Conservation (phyloP, 441 rosid species). For the Corymbia calophylla region DNA sequence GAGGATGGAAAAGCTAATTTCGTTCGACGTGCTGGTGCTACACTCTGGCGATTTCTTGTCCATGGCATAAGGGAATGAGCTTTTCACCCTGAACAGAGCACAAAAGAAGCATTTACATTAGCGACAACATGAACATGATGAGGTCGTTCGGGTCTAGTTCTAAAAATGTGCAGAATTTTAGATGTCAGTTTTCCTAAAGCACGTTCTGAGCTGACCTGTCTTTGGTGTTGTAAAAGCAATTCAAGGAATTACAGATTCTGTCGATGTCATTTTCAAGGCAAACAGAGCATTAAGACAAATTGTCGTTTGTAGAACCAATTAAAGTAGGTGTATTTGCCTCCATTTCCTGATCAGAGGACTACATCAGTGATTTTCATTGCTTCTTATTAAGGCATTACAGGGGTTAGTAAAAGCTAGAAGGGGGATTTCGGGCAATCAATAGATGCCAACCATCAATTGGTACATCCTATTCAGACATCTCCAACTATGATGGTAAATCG, state of each 20-base stretch:
- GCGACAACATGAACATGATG: neutral
- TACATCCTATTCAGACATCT: neutral
- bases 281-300: neutral
- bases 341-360: neutral
- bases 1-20: conserved; percentile 28
- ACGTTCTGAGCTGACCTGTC: neutral
- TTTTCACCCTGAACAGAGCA: conserved; percentile 29
- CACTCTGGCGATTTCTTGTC: conserved; percentile 29
- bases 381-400: neutral
- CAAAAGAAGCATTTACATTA: neutral
- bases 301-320: neutral
- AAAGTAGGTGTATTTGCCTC: neutral
- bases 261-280: neutral
- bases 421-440: neutral
- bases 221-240: neutral
- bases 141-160: neutral
- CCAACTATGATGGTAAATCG: neutral
- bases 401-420: neutral
- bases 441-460: neutral
- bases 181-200: neutral
- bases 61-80: conserved; percentile 30
- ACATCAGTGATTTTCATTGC: neutral
- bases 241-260: neutral
- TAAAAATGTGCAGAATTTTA: neutral
- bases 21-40: conserved; percentile 22